A percentile compares a stretch with the other conserved stretches of the same genome.
phyloP scores from a whole-genome alignment of 2,329 filamentous ascomycete species.

The Colletotrichum sp. region DNA sequence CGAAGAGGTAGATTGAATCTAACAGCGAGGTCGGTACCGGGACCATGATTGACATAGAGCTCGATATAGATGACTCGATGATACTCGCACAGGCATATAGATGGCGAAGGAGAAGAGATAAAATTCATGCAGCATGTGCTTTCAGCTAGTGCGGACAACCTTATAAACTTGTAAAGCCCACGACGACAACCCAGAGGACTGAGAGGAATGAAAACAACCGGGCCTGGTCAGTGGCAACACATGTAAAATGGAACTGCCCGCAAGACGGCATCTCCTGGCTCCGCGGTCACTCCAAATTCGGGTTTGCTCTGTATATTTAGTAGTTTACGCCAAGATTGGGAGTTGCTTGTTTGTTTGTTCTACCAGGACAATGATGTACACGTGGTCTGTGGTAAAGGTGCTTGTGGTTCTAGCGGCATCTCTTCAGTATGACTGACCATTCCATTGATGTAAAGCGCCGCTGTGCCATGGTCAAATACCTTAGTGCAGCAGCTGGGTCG shows the following conservation, averaged over 20 bases:
- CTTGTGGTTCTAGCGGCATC: background rate
- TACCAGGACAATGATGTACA: background rate
- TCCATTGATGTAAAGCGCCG: background rate
- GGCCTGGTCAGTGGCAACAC: background rate
- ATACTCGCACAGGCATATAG: background rate
- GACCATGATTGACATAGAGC: background rate
- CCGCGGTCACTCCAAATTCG: background rate
- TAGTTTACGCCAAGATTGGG: background rate
- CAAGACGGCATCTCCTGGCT: background rate
- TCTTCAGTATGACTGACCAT: background rate
- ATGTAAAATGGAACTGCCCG: background rate
- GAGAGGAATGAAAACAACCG: background rate
- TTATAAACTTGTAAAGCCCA: background rate
- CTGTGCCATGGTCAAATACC: background rate
- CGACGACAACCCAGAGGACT: background rate
- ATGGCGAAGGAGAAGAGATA: background rate
- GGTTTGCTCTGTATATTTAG: background rate
- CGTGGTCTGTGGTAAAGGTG: background rate
- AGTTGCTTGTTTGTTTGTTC: background rate
- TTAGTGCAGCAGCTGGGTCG: background rate
- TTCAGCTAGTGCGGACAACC: background rate
- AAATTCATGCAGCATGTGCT: background rate
- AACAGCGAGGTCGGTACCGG: background rate
- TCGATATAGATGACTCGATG: background rate
- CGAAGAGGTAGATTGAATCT: background rate